These are phyloP conservation scores for Areca catechu DNA, from an alignment of 176 grass and related monocot species.

Conservation along the genomic window DNA sequence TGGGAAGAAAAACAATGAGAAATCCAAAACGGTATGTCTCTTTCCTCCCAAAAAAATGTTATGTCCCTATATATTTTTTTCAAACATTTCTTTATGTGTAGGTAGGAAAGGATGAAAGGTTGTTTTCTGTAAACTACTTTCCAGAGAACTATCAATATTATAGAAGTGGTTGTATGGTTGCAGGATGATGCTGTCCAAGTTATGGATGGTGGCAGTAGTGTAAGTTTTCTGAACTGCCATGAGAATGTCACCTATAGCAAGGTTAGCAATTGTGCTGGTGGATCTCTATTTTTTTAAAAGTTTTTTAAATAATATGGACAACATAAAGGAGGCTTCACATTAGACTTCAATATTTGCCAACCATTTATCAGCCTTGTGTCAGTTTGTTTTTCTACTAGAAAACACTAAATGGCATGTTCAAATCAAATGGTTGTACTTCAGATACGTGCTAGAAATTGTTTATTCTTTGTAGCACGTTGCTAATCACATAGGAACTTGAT, in stretches of 20 bases:
- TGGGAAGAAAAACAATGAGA: background rate
- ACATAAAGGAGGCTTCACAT: no score
- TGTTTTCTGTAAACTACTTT: no score
- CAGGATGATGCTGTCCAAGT: slow-evolving; percentile 20
- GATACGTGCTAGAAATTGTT: no score
- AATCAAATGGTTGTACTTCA: no score
- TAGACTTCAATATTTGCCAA: no score
- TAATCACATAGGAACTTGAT: no score
- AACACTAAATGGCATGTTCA: no score
- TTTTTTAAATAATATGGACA: no score
- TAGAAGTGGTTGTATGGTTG: slow-evolving; percentile 2
- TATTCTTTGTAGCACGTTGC: no score
- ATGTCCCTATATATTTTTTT: background rate
- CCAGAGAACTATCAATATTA: background rate
- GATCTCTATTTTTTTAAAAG: background rate
- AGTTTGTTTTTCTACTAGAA: no score
- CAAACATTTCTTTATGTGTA: background rate
- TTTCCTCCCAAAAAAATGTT: background rate
- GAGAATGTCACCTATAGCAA: slow-evolving; percentile 19
- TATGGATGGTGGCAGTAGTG: slow-evolving; percentile 16
- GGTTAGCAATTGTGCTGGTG: slow-evolving; percentile 11
- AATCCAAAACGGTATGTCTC: background rate
- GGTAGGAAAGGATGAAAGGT: no score
- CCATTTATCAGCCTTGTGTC: no score
- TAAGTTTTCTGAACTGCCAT: background rate